Percentiles rank a stretch among this genome's conserved stretches.
Conservation (phyloP, 1,284 basidiomycete species). For the Peniophora sp. region DNA sequence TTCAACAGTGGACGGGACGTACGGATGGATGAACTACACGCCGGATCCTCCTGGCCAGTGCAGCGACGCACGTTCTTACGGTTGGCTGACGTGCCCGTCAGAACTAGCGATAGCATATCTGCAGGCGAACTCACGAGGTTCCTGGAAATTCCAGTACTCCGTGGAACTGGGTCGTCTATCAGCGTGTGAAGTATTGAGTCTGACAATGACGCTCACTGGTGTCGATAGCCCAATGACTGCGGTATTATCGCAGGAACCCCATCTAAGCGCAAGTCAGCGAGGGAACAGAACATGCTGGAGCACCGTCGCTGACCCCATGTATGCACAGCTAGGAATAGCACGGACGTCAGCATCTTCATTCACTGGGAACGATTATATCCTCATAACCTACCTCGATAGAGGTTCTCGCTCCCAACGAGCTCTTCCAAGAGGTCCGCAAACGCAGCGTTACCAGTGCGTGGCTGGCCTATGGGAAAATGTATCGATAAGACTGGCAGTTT, state of each 20-base stretch:
- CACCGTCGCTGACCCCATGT: conserved; percentile 13
- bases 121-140: conserved; percentile 9
- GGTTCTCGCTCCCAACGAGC: conserved; percentile 3
- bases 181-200: neutral
- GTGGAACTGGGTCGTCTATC: conserved; percentile 2
- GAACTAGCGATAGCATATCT: neutral
- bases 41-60: conserved; percentile 11
- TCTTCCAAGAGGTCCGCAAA: conserved; percentile 10
- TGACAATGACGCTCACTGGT: conserved; percentile 18
- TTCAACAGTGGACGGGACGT: neutral
- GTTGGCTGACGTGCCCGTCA: conserved; percentile 4
- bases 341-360: neutral
- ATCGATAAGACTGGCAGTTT: no score
- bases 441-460: conserved; percentile 10
- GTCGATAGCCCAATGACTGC: conserved; percentile 27
- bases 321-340: conserved; percentile 10
- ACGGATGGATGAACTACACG: conserved; percentile 13
- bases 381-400: conserved; percentile 6
- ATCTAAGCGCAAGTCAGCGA: conserved; percentile 8
- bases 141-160: conserved; percentile 15
- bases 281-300: neutral
- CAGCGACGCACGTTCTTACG: conserved; percentile 8
- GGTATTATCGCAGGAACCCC: conserved; percentile 23
- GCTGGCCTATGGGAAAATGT: conserved; percentile 7
- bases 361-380: neutral